Base-by-base conservation (phyloP, 1,284 basidiomycete genomes). In the Phellopilus nigrolimitatus region DNA sequence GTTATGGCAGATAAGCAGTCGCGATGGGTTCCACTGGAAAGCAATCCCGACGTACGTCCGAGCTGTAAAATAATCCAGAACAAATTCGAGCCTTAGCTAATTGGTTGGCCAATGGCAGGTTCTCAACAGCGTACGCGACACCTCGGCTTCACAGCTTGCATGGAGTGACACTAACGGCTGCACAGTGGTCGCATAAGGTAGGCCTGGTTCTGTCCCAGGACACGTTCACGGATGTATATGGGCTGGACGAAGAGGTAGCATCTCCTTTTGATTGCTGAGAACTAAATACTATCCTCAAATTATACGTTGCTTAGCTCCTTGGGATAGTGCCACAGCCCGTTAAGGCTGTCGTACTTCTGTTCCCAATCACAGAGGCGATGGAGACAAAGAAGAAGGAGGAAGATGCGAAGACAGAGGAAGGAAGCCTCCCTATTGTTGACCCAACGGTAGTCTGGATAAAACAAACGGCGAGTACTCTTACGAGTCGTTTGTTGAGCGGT, bases 271-370 rank as follows among this genome's bases (percentile, higher is more conserved):
- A 33, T 12, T 22, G 21, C 22, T 24, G 13, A 12, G 12, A 19
- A 21, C 24, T 17, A 13, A 4, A 9, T 13, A 34, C 37, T 24
- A 31, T 15, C 47, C 7, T 25, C 37, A 33, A 28, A 12, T 2
- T 15, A 24, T 43, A 21, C 12, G 38, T 24, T 15, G 27, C 8
- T 12, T 27, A 92, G 79, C 75, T 93, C 27, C 78, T 92, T 0
- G 67, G 57, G 0, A 74, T 88, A 62, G 82, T 91, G 0, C 73
- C 85, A 0, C 64, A 74, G 57, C 89, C 87, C 0, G 85, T 86
- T 25, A 84, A 85, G 59, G 92, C 92, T 0, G 79, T 95, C 7
- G 71, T 94, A 4, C 70, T 95, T 1, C 74, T 95, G 22, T 95
- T 94, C 66, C 92, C 92, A 0, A 78, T 84, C 46, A 72, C 77